Evolutionary conservation across 2,329 filamentous ascomycete species (phyloP).

Genomic region (Trichophaea hybrida): DNA sequence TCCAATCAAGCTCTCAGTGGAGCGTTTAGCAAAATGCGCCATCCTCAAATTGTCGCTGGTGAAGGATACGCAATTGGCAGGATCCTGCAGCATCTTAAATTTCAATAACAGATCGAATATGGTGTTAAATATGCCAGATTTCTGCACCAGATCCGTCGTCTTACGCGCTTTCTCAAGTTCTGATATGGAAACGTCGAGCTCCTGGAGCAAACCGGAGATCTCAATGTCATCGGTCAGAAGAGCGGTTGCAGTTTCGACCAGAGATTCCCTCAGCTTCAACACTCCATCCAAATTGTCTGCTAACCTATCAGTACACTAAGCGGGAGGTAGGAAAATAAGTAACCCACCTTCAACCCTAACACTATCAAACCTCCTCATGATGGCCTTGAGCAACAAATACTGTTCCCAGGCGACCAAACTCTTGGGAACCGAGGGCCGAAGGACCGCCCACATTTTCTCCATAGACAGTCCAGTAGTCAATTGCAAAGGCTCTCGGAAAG

Average conservation of each 20-base stretch:
- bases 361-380: conserved; percentile 47
- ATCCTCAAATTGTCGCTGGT: conserved; percentile 10
- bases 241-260: not conserved
- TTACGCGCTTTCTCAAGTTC: not conserved
- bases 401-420: conserved; percentile 24
- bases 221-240: not conserved
- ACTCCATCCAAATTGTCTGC: not conserved
- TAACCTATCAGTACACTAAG: not conserved
- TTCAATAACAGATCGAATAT: conserved; percentile 19
- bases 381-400: conserved; percentile 36
- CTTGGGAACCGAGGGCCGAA: conserved; percentile 46
- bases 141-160: not conserved
- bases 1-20: conserved; percentile 15
- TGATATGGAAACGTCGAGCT: not conserved
- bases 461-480: conserved; percentile 64
- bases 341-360: conserved; percentile 6
- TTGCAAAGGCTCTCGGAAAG: conserved; percentile 56
- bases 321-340: not conserved
- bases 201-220: not conserved
- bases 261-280: not conserved
- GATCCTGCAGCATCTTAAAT: conserved; percentile 8
- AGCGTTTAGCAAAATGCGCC: conserved; percentile 19
- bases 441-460: conserved; percentile 60
- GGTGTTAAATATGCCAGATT: not conserved
- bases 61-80: not conserved